phyloP scores from a whole-genome alignment of 495 filamentous ascomycete species.

The Penicillium fimorum region DNA sequence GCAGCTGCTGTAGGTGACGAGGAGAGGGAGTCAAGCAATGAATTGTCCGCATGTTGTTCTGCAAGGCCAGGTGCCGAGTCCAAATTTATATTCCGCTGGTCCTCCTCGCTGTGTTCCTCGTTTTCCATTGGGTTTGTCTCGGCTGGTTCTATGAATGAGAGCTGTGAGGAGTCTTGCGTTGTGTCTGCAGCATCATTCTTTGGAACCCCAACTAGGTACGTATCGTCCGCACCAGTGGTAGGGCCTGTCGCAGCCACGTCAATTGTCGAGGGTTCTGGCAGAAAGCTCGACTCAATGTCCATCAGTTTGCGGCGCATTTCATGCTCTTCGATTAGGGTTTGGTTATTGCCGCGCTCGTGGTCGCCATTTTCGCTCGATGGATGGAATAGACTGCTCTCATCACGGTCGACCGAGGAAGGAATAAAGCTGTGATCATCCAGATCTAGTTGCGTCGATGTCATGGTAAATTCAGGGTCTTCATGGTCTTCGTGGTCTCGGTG shows the following conservation, averaged over 20 bases:
- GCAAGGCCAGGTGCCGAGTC: slow-evolving; percentile 1
- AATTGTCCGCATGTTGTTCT: slow-evolving; percentile 37
- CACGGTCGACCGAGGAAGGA: slow-evolving; percentile 41
- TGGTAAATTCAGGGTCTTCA: slow-evolving; percentile 20
- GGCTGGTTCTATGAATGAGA: slow-evolving; percentile 32
- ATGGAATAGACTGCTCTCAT: slow-evolving; percentile 40
- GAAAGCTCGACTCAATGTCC: slow-evolving; percentile 86
- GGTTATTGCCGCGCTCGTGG: slow-evolving; percentile 40
- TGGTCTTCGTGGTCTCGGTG: slow-evolving; percentile 16
- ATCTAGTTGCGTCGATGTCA: slow-evolving; percentile 12
- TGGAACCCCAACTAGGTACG: slow-evolving; percentile 41
- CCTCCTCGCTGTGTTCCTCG: not conserved
- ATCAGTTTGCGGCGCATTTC: slow-evolving; percentile 71
- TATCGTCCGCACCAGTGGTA: slow-evolving; percentile 39
- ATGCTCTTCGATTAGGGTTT: slow-evolving; percentile 58
- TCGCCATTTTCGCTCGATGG: slow-evolving; percentile 42
- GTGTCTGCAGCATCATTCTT: slow-evolving; percentile 23
- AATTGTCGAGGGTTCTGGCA: slow-evolving; percentile 53
- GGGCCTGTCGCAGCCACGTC: slow-evolving; percentile 32
- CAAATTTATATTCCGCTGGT: not conserved
- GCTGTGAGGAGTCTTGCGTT: slow-evolving; percentile 23
- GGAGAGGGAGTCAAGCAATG: slow-evolving; percentile 57
- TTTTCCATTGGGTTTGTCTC: slow-evolving; percentile 18
- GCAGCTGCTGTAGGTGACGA: slow-evolving; percentile 69
- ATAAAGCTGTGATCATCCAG: slow-evolving; percentile 27